phyloP scores from a whole-genome alignment of 176 grass and related monocot genomes.

The Avena atlantica region DNA sequence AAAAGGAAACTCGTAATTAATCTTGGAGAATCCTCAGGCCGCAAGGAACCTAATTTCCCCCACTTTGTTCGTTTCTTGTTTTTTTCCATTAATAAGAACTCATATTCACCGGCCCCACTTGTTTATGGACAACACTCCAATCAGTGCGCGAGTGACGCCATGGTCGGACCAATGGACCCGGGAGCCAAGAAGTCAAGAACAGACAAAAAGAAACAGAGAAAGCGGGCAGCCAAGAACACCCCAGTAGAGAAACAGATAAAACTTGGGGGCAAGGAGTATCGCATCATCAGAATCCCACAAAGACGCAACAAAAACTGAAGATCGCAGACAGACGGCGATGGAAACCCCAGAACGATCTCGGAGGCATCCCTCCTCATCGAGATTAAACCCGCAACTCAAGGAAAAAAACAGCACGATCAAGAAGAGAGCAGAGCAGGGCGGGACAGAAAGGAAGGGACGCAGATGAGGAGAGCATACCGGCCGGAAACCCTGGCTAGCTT shows the following conservation, averaged over 20 bases:
- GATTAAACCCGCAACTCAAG: not conserved
- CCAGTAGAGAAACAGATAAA: not conserved
- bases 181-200: constrained; percentile 31
- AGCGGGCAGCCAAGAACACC: constrained; percentile 1
- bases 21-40: constrained; percentile 38
- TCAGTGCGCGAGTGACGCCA: constrained; percentile 34
- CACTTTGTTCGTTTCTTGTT: not conserved
- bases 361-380: not conserved
- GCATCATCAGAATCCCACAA: constrained; percentile 34
- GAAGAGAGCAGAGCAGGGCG: not conserved
- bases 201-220: constrained; percentile 4
- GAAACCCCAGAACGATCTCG: not conserved
- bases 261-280: not conserved
- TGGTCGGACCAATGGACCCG: constrained; percentile 28
- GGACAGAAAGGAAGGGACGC: not conserved
- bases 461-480: not conserved
- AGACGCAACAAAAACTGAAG: not conserved
- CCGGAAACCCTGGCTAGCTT: not conserved
- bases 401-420: not conserved
- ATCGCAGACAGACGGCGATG: not conserved
- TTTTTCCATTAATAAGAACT: not conserved
- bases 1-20: not conserved
- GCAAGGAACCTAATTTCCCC: constrained; percentile 30
- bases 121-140: constrained; percentile 30
- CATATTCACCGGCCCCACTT: constrained; percentile 3